Evolutionary conservation across 164 flowering plant species (phyloP), one percentile per base, ranked within the genome.

Genomic region (Pachysandra terminalis): DNA sequence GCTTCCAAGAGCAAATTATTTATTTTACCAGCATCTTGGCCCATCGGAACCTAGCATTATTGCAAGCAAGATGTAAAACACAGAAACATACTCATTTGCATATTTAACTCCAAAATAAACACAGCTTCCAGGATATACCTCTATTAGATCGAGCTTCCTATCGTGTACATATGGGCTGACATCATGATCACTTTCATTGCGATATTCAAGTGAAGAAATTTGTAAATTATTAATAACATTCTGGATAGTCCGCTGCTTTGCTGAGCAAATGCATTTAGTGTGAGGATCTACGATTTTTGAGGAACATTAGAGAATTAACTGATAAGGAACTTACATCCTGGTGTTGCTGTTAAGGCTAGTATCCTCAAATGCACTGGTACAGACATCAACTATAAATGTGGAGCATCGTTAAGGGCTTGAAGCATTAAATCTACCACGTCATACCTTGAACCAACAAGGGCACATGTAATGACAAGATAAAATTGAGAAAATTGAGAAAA

Each of bases 281-380:
- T n/a, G 54, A 81, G 75, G 10, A 72, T 58, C 53, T 66, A 54
- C 61, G 27, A 54, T 16, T 59, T 53, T 54, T 22, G 48, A 5
- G 25, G n/a, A 68, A 51, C n/a, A n/a, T 21, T 55, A 58, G 27
- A 59, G 27, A 32, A 69, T 22, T 27, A 58, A 35, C 15, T 49
- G 51, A 15, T 1, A 5, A 32, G 53, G 21, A 32, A 86, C 96
- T 87, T 84, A 95, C 97, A 81, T 75, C 97, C 98, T 57, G 98
- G 98, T 51, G 97, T 92, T 17, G 97, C 98, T 55, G 92, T 86
- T 63, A 95, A 78, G 68, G 96, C 98, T 78, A 95, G 74, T 80
- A 95, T 89, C 79, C 98, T 82, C 69, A 92, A 78, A 61, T 87
- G 87, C 77, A 92, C 87, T 9, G 85, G 86, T 60, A 79, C 77